Evolutionary conservation across 768 basidiomycete species (phyloP), one percentile per base, ranked within the genome.

Genomic region (Kwoniella newhampshirensis): DNA sequence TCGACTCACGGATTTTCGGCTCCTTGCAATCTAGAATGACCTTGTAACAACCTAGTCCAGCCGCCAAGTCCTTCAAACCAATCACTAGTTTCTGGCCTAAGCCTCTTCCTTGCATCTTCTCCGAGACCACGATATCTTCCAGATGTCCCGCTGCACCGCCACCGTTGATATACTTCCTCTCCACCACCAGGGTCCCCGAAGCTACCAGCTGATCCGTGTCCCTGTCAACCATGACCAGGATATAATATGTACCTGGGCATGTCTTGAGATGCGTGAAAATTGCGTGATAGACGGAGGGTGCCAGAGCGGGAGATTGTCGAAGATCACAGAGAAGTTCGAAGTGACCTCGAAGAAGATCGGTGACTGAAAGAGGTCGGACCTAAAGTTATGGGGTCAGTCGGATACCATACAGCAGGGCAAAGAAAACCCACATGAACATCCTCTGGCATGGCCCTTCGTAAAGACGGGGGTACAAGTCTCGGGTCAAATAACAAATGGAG

Each of bases 71-170:
- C 1, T 86, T 88, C 70, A 98, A 81, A 4, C 88, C 88, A 65
- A 87, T 81, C 67, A 99, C 90, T 66, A 98, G 79, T 64, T 86
- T 82, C 77, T 87, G 76, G 0, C 94, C 94, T 35, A 99, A 81
- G 74, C 90, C 91, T 79, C 86, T 87, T 32, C 94, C 94, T 80
- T 94, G 91, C 77, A 87, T 84, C 48, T 75, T 80, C 77, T 86
- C 85, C 77, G 87, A 84, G n/a, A 99, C 92, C 1, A 91, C 92
- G 59, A 99, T 96, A 75, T 99, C 94, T 78, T 99, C 96, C 59
- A 99, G 90, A 72, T 99, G 94, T 0, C 92, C 96, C 11, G 91
- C 88, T 62, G 81, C 81, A 18, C 89, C 88, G 12, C 89, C 80
- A 1, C 83, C 85, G 48, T 91, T 84, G 48, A 92, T 81, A 81